Conservation (phyloP, 768 basidiomycete species). For the Filobasidium floriforme region DNA sequence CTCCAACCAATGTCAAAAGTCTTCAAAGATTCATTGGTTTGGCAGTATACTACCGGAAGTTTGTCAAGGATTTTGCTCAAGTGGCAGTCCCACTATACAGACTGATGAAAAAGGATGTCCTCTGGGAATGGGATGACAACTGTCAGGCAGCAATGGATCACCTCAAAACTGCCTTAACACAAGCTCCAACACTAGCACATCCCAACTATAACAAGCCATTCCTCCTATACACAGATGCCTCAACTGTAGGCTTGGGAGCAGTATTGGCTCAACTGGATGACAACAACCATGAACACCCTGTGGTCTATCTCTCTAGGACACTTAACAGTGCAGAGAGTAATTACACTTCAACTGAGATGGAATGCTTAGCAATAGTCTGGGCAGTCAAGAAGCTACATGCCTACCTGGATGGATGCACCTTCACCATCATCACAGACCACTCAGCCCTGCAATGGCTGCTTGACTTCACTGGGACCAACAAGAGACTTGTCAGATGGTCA, state of each 20-base stretch:
- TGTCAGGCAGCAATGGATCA: constrained; percentile 15
- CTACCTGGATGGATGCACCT: too few relatives aligned
- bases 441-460: constrained; percentile 16
- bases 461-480: constrained; percentile 13
- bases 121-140: constrained; percentile 12
- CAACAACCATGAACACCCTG: constrained; percentile 11
- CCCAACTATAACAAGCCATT: constrained; percentile 3
- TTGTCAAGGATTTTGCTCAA: constrained; percentile 26
- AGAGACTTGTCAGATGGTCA: constrained; percentile 12
- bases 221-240: constrained; percentile 17
- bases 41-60: too few relatives aligned
- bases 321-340: constrained; percentile 13
- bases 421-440: too few relatives aligned
- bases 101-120: constrained; percentile 15
- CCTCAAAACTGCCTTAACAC: constrained; percentile 9
- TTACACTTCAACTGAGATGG: constrained; percentile 22
- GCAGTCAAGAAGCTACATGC: constrained; percentile 15
- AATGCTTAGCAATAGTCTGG: constrained; percentile 24
- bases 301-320: constrained; percentile 16
- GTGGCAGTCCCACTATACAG: constrained; percentile 18
- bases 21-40: constrained; percentile 30
- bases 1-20: constrained; percentile 22
- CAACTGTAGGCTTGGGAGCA: constrained; percentile 14
- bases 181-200: constrained; percentile 12
- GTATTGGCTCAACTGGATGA: constrained; percentile 16